Evolutionary conservation across 1,284 basidiomycete species (phyloP), one percentile per base, ranked within the genome.

Genomic region (Ceratobasidium sp.): DNA sequence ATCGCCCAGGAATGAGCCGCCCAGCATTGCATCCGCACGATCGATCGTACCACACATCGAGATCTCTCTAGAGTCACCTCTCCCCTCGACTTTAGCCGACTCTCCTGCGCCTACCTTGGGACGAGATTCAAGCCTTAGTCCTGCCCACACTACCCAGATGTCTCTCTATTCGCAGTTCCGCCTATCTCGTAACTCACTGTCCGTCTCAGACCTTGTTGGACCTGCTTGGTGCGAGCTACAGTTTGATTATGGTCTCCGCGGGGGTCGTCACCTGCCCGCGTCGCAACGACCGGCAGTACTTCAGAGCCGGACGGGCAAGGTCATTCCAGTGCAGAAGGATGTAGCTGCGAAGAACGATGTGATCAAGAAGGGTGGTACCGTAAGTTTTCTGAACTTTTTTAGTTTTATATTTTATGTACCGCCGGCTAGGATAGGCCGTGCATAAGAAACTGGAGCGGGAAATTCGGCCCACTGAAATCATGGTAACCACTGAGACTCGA

Each of bases 391-490:
- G 23, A 26, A 33, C 20, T 26, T 80, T 78, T 50, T 76, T 75
- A n/a, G 7, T 33, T 33, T 42, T 77, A 78, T 78, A n/a, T 77
- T 76, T 46, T 59, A 73, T 48, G n/a, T 23, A 4, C 13, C 26
- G 52, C 71, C 48, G 78, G 44, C 66, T 50, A 54, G 79, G 56
- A 46, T 81, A 91, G 94, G 87, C 87, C 33, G 87, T 97, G 0
- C 96, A 98, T 84, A 93, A 93, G 80, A 87, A 89, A 59, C 87
- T 98, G 20, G 95, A 98, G 83, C 86, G 87, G 26, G 92, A 96
- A 82, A 86, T 96, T 12, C 89, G 89, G 52, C 89, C 92, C 0
- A 89, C 90, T 42, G 88, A 90, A 78, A 82, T 93, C 10, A 54
- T 84, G 13, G 88, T 95, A 1, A 83, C 84, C 0, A 83, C 89